Base-by-base conservation (phyloP, 2,329 filamentous ascomycete species). In the Fusarium sp. region DNA sequence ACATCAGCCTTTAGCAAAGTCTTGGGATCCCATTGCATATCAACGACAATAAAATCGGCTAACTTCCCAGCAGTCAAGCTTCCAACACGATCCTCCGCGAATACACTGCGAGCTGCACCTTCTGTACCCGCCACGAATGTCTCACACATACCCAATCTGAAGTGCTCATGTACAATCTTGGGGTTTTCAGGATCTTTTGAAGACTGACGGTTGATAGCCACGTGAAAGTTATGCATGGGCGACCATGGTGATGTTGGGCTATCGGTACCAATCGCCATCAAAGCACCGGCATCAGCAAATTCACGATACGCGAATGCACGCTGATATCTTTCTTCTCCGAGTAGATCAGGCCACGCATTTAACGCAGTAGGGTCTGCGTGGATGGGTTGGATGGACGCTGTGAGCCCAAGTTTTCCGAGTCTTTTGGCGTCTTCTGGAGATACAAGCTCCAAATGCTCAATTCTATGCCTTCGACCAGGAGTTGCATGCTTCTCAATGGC, bases 361-460 rank as follows among this genome's bases (percentile, higher is more conserved):
- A 90, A 78, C 49, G 89, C 88, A 0, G 87, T 84, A 7, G 88
- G 88, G 64, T 87, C 85, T 3, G 84, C 80, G 62, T 88, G 86
- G 1, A 87, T 85, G 0, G 86, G 84, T 70, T 88, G 85, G 28
- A 88, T 80, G 3, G 84, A 86, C 2, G 86, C 86, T 5, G 85
- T 88, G 76, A 91, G 85, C 24, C 87, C 86, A 6, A 88, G 78
- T 24, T 77, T 71, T 2, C 87, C 88, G 5, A 91, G 81, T 2
- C 88, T 80, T 16, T 77, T 80, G 2, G 85, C 88, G 68, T 90
- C 88, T 55, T 81, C 80, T 2, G 83, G 81, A 0, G 82, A 81
- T 1, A 87, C 81, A 23, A 90, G 81, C 74, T 91, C 88, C 12
- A 91, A 77, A 70, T 91, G 88, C 77, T 91, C 88, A 71, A 90